Evolutionary conservation across 2,329 filamentous ascomycete species (phyloP).

Genomic region (Neurospora crassa): DNA sequence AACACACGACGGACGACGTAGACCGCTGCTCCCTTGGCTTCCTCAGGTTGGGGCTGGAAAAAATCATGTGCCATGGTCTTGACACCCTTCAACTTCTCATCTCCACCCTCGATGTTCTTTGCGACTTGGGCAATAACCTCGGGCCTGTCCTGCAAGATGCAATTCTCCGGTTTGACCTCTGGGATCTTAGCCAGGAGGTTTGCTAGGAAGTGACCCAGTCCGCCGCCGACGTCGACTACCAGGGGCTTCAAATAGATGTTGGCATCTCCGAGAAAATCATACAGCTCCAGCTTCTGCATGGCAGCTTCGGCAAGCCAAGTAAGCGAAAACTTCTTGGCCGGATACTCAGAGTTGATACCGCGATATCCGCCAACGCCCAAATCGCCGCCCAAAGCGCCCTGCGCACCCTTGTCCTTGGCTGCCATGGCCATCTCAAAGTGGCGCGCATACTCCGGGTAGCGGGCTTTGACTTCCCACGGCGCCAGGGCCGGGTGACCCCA

Average conservation of each 20-base stretch:
- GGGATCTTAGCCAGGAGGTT: constrained; percentile 9
- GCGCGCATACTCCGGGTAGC: constrained; percentile 14
- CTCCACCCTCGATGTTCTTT: background rate
- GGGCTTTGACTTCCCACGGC: constrained; percentile 20
- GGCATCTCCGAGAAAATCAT: background rate
- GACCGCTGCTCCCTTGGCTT: constrained; percentile 14
- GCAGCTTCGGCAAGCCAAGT: constrained; percentile 13
- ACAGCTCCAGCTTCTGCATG: too few species aligned
- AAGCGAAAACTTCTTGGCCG: constrained; percentile 17
- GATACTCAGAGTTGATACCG: background rate
- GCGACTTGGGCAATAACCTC: constrained; percentile 10
- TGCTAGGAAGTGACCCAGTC: constrained; percentile 12
- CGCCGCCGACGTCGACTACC: constrained; percentile 16
- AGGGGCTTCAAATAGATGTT: background rate
- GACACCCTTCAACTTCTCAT: constrained; percentile 8
- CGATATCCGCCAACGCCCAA: constrained; percentile 6
- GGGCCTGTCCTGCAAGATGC: constrained; percentile 15
- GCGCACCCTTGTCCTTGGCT: constrained; percentile 1
- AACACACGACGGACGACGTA: constrained; percentile 22
- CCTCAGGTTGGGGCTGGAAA: constrained; percentile 16
- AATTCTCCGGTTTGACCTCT: constrained; percentile 17
- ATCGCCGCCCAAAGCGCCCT: constrained; percentile 14
- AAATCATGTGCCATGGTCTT: constrained; percentile 22
- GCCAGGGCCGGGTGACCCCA: constrained; percentile 17
- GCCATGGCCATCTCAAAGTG: constrained; percentile 16